phyloP scores from a whole-genome alignment of 108 stramenopile genomes.

The Cylindrotheca fusiformis region DNA sequence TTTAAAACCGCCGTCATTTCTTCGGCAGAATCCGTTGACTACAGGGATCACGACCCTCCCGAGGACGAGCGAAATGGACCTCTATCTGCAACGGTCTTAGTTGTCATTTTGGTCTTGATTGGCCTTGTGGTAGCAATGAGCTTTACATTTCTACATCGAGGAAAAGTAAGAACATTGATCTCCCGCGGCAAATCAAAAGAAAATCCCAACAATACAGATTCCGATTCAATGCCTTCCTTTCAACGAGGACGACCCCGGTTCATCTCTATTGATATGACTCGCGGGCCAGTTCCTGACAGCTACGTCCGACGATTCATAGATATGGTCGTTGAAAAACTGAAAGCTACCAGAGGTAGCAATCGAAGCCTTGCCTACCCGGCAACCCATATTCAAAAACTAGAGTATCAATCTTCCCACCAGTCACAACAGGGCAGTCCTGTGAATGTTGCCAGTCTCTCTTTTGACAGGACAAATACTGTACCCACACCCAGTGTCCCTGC shows the following conservation, averaged over 20 bases:
- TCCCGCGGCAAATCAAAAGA: background rate
- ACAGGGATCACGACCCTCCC: background rate
- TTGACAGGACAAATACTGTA: background rate
- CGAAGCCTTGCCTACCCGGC: background rate
- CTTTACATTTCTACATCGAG: constrained; percentile 1
- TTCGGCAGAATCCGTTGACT: background rate
- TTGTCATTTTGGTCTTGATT: background rate
- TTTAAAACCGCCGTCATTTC: constrained; percentile 6
- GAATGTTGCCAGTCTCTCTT: background rate
- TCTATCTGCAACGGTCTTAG: background rate
- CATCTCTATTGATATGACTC: background rate
- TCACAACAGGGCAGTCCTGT: background rate
- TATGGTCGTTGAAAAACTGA: background rate
- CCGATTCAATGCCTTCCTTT: background rate
- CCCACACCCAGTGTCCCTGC: background rate
- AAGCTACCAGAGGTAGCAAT: background rate
- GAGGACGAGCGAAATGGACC: background rate
- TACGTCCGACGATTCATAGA: background rate
- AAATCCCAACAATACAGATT: background rate
- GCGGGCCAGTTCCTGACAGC: background rate
- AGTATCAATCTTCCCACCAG: background rate
- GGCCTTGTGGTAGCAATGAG: background rate
- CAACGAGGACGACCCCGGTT: background rate
- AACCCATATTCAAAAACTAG: background rate
- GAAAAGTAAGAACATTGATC: background rate